Conservation (phyloP, 495 filamentous ascomycete species). For the Hypoxylon fragiforme region DNA sequence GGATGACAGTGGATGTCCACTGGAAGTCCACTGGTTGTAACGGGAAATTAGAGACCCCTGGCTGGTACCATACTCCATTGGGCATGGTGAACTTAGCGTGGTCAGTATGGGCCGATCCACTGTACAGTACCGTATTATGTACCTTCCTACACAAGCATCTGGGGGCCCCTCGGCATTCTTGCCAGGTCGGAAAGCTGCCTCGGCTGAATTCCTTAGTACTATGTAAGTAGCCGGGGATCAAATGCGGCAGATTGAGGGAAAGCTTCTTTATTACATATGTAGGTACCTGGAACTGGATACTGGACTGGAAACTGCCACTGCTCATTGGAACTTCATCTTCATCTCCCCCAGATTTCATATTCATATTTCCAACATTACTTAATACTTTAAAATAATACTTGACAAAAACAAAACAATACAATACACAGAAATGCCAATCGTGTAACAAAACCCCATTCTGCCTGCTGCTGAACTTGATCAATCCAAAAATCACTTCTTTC, state of each 20-base stretch:
- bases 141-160: constrained; percentile 10
- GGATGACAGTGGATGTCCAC: too few species aligned
- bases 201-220: too few species aligned
- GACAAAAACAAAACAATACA: too few species aligned
- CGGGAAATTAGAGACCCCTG: too few species aligned
- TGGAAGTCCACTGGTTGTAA: too few species aligned
- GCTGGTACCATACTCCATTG: constrained; percentile 10
- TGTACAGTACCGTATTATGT: too few species aligned
- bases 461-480: constrained; percentile 3
- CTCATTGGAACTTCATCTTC: neutral
- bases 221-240: constrained; percentile 34
- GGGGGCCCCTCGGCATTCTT: constrained; percentile 41
- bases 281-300: too few species aligned
- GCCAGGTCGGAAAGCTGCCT: constrained; percentile 37
- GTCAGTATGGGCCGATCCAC: constrained; percentile 1
- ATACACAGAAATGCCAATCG: constrained; percentile 16
- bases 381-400: too few species aligned
- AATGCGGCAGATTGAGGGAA: constrained; percentile 31
- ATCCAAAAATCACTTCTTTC: constrained; percentile 8
- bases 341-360: neutral
- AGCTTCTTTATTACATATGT: constrained; percentile 26
- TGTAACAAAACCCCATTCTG: constrained; percentile 11
- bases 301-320: too few species aligned
- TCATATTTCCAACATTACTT: too few species aligned
- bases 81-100: constrained; percentile 5